Evolutionary conservation across 495 filamentous ascomycete species (phyloP).

Genomic region (Talaromyces proteolyticus): DNA sequence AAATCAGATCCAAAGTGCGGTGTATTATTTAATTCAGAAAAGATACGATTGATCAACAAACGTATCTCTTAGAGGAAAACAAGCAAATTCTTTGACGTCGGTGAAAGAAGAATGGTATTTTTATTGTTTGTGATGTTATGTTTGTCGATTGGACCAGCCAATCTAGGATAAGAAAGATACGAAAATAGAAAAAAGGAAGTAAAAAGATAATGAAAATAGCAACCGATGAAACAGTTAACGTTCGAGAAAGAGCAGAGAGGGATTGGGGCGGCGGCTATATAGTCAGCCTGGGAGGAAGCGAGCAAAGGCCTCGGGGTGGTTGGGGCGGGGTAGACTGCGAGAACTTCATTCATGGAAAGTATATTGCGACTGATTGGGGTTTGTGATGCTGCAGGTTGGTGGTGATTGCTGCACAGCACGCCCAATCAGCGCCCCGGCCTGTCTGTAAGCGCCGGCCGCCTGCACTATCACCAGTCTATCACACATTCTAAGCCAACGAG

Average conservation of each 20-base stretch:
- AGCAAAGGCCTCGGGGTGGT: not conserved
- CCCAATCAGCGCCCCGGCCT: not conserved
- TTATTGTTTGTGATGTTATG: conserved; percentile 16
- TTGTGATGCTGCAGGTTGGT: too few relatives aligned
- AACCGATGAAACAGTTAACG: conserved; percentile 30
- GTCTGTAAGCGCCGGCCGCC: not conserved
- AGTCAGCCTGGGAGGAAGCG: conserved; percentile 13
- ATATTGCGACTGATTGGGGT: too few relatives aligned
- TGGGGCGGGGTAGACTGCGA: conserved; percentile 2
- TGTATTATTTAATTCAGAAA: conserved; percentile 1
- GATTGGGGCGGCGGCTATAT: conserved; percentile 33
- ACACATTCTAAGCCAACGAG: too few relatives aligned
- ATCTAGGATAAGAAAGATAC: conserved; percentile 28
- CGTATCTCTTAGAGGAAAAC: conserved; percentile 7
- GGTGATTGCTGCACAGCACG: too few relatives aligned
- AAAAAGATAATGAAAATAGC: conserved; percentile 12
- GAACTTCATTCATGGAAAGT: not conserved
- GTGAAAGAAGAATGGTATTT: conserved; percentile 18
- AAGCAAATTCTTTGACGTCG: conserved; percentile 3
- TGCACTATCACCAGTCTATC: not conserved
- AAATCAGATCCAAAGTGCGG: conserved; percentile 6
- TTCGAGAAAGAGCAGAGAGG: conserved; percentile 15
- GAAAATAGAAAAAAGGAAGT: conserved; percentile 15
- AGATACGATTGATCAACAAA: conserved; percentile 35
- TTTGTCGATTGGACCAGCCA: conserved; percentile 37